Evolutionary conservation across 73 alveolate genomes (phyloP).

Genomic region (Paramecium bursaria): DNA sequence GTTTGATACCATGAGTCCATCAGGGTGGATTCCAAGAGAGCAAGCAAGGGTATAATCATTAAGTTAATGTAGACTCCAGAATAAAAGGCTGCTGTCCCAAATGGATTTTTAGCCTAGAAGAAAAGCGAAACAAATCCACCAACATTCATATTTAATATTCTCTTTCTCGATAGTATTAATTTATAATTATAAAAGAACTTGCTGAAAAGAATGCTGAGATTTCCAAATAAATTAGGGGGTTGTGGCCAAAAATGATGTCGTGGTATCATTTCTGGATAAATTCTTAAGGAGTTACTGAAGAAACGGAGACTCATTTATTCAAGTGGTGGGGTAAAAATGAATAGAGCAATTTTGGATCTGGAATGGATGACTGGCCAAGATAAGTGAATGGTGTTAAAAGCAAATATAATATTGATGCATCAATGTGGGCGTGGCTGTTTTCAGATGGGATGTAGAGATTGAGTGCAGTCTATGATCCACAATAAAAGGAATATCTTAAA

Average conservation of each 20-base stretch:
- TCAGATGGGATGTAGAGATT: slow-evolving; percentile 65
- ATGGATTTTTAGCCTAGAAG: slow-evolving; percentile 58
- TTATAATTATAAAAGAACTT: neutral
- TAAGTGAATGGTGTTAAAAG: slow-evolving; percentile 37
- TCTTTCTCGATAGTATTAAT: neutral
- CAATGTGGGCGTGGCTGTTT: slow-evolving; percentile 66
- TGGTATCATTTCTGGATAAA: slow-evolving; percentile 69
- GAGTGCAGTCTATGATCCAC: slow-evolving; percentile 31
- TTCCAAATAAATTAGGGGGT: neutral
- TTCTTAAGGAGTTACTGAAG: slow-evolving; percentile 48
- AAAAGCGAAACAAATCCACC: slow-evolving; percentile 70
- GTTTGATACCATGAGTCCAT: slow-evolving; percentile 88
- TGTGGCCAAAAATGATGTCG: slow-evolving; percentile 25
- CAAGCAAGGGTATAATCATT: slow-evolving; percentile 89
- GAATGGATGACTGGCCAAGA: slow-evolving; percentile 71
- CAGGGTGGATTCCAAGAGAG: slow-evolving; percentile 99
- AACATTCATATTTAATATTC: slow-evolving; percentile 48
- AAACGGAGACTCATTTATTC: slow-evolving; percentile 2
- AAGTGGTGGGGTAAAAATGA: slow-evolving; percentile 70
- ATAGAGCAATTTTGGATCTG: slow-evolving; percentile 63
- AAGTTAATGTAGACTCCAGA: slow-evolving; percentile 80
- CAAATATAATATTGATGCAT: slow-evolving; percentile 61
- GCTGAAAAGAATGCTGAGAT: slow-evolving; percentile 30
- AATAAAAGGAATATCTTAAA: neutral
- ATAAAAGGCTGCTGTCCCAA: slow-evolving; percentile 61